These are phyloP conservation scores for Raffaelea ambrosiae DNA, from an alignment of 2,329 filamentous ascomycete genomes.

Conservation along the genomic window DNA sequence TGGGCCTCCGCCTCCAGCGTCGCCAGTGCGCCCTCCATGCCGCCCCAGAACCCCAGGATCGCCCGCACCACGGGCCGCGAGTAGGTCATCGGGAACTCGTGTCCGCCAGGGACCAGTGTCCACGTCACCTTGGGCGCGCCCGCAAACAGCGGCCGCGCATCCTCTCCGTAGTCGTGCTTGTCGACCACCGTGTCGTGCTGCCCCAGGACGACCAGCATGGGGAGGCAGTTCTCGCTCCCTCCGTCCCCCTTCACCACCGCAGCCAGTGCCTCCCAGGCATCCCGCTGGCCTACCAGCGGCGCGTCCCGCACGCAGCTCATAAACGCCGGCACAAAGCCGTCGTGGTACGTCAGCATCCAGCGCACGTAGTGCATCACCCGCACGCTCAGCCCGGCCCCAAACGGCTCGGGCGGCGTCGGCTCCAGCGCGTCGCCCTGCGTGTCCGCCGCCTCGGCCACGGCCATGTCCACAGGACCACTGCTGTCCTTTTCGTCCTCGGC, in stretches of 20 bases:
- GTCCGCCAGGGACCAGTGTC: conserved; percentile 43
- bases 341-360: conserved; percentile 49
- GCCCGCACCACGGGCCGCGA: conserved; percentile 31
- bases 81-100: conserved; percentile 57
- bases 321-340: conserved; percentile 51
- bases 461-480: conserved; percentile 24
- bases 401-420: conserved; percentile 13
- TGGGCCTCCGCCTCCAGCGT: conserved; percentile 4
- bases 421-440: conserved; percentile 14
- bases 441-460: conserved; percentile 31
- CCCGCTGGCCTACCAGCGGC: conserved; percentile 44
- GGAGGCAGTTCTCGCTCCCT: conserved; percentile 18
- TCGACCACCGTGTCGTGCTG: conserved; percentile 43
- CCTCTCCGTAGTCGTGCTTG: conserved; percentile 35
- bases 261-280: conserved; percentile 39
- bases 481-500: not conserved
- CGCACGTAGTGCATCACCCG: conserved; percentile 42
- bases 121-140: conserved; percentile 41
- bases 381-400: conserved; percentile 27
- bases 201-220: conserved; percentile 44
- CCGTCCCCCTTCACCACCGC: conserved; percentile 15
- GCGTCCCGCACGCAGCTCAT: conserved; percentile 48
- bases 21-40: not conserved
- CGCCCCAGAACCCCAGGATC: conserved; percentile 40
- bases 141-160: conserved; percentile 42